phyloP scores from a whole-genome alignment of 306 rosid species.

The Gastrolobium bilobum region DNA sequence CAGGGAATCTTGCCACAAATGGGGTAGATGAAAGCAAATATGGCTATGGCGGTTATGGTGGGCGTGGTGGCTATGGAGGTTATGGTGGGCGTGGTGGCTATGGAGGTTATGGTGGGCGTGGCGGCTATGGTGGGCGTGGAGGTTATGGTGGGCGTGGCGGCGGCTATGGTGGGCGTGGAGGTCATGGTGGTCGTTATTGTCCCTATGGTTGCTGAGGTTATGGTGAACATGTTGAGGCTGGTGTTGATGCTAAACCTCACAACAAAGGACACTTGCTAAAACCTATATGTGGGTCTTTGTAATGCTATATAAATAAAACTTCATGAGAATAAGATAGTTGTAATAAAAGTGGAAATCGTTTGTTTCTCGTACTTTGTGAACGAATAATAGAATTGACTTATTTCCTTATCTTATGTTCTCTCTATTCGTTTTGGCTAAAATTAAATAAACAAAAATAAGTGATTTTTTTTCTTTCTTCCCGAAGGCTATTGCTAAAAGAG shows the following conservation, averaged over 20 bases:
- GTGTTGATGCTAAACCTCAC: neutral
- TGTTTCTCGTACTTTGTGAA: neutral
- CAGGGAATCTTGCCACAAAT: neutral
- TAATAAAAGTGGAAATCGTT: neutral
- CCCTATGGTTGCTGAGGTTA: neutral
- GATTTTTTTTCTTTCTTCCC: neutral
- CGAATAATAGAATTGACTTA: neutral
- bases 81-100: neutral
- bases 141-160: neutral
- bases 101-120: neutral
- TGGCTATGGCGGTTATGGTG: neutral
- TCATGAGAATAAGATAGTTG: neutral
- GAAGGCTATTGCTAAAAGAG: neutral
- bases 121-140: neutral
- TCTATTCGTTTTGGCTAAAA: neutral
- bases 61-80: constrained; percentile 1
- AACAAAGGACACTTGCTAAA: neutral
- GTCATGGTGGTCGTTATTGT: neutral
- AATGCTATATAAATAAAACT: neutral
- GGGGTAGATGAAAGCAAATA: constrained; percentile 18
- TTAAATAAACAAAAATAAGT: neutral
- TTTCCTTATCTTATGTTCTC: neutral
- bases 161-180: neutral
- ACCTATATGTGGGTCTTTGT: neutral
- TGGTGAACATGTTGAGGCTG: neutral